Evolutionary conservation across 768 basidiomycete genomes (phyloP).

Genomic region (Termitomyces eurrhizus): DNA sequence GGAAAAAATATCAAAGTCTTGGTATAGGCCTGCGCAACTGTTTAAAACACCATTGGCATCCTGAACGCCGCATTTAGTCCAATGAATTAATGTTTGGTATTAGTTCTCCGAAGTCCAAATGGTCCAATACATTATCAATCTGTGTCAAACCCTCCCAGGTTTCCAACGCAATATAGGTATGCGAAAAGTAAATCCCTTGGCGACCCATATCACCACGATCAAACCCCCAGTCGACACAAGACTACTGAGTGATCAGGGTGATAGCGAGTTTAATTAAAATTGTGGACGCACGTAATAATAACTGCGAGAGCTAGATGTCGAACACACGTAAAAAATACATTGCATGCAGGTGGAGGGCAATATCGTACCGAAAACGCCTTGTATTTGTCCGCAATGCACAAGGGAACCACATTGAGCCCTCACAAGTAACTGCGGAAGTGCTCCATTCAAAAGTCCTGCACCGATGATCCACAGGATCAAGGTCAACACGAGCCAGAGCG

Average conservation of each 20-base stretch:
- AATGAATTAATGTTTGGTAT: not conserved
- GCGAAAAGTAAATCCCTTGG: constrained; percentile 40
- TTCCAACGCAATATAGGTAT: not conserved
- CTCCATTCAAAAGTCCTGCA: constrained; percentile 45
- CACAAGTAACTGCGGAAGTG: constrained; percentile 41
- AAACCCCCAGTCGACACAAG: constrained; percentile 45
- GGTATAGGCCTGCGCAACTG: constrained; percentile 31
- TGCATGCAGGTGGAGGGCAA: not conserved
- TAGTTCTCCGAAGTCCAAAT: not conserved
- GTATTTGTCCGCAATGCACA: constrained; percentile 56
- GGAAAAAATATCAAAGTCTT: constrained; percentile 24
- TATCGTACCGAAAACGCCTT: constrained; percentile 46
- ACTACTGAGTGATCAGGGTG: constrained; percentile 24
- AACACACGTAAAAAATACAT: not conserved
- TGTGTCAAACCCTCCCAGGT: not conserved
- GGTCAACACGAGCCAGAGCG: constrained; percentile 54
- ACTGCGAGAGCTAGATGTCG: constrained; percentile 39
- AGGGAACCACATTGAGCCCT: constrained; percentile 36
- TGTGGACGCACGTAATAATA: constrained; percentile 39
- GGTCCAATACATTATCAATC: not conserved
- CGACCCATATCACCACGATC: constrained; percentile 45
- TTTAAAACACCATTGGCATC: constrained; percentile 47
- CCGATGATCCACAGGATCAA: constrained; percentile 62
- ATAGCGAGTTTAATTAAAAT: not conserved
- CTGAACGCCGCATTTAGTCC: constrained; percentile 16